Conservation (phyloP, 768 basidiomycete species). For the Hygrophorus russula region DNA sequence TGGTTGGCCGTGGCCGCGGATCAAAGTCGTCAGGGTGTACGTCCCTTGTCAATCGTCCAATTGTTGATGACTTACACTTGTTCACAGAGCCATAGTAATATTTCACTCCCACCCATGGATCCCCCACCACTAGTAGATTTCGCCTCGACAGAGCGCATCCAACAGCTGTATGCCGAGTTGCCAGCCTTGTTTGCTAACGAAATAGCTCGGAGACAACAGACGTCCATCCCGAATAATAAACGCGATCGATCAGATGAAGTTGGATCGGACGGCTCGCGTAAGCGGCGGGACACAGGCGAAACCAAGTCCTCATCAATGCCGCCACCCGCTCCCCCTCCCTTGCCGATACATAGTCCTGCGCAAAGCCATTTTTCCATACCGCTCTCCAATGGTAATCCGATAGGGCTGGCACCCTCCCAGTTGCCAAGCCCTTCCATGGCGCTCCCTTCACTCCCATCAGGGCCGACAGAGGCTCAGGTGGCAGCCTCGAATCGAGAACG, state of each 20-base stretch:
- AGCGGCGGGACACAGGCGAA: slow-evolving; percentile 65
- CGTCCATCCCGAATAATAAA: slow-evolving; percentile 24
- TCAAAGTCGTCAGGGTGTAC: slow-evolving; percentile 35
- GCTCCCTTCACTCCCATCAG: slow-evolving; percentile 7
- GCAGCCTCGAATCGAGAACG: slow-evolving; percentile 24
- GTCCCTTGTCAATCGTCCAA: slow-evolving; percentile 10
- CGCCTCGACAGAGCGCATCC: slow-evolving; percentile 45
- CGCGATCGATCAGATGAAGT: slow-evolving; percentile 50
- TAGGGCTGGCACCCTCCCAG: slow-evolving; percentile 9
- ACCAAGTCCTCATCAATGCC: slow-evolving; percentile 30
- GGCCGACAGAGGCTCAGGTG: slow-evolving; percentile 21
- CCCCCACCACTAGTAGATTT: slow-evolving; percentile 41
- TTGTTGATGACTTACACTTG: not conserved
- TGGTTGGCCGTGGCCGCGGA: slow-evolving; percentile 67
- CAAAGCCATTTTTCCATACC: slow-evolving; percentile 20
- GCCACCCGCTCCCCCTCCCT: slow-evolving; percentile 25
- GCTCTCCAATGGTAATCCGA: slow-evolving; percentile 20
- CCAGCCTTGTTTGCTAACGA: slow-evolving; percentile 54
- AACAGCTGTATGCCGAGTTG: slow-evolving; percentile 51
- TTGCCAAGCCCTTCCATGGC: slow-evolving; percentile 13
- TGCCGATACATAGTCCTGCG: slow-evolving; percentile 16
- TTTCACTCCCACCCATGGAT: slow-evolving; percentile 47
- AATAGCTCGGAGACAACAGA: slow-evolving; percentile 33
- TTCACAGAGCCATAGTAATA: slow-evolving; percentile 20
- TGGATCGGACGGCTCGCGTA: slow-evolving; percentile 28